Conservation (phyloP, 805 yeast genomes). For the Hanseniaspora guilliermondii region DNA sequence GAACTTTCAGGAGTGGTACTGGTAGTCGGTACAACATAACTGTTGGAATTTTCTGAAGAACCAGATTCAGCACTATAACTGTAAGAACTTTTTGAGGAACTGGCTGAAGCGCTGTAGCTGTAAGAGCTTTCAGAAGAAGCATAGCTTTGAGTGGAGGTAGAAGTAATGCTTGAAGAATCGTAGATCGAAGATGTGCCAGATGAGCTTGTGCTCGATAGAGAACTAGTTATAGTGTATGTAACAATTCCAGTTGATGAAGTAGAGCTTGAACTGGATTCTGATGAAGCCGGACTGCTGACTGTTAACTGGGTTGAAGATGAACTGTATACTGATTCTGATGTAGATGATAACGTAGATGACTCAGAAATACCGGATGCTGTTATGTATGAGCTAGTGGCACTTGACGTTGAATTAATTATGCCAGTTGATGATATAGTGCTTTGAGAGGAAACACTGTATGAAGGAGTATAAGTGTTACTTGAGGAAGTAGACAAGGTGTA, state of each 20-base stretch:
- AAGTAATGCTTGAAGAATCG: too few relatives aligned
- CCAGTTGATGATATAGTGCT: not conserved
- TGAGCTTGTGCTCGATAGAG: too few relatives aligned
- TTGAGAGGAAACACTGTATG: constrained; percentile 6
- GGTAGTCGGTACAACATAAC: not conserved
- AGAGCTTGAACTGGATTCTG: constrained; percentile 21
- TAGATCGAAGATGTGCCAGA: too few relatives aligned
- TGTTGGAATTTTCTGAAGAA: constrained; percentile 18
- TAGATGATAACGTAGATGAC: not conserved
- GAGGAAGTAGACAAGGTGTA: constrained; percentile 15
- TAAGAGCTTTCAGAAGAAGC: constrained; percentile 9
- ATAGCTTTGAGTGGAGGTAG: too few relatives aligned
- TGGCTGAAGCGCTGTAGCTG: constrained; percentile 16
- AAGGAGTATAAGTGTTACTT: constrained; percentile 12
- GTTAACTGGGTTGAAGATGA: too few relatives aligned
- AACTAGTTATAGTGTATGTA: too few relatives aligned
- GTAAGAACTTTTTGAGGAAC: constrained; percentile 14
- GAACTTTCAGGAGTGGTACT: not conserved
- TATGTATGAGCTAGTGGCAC: constrained; percentile 7
- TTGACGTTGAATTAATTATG: not conserved
- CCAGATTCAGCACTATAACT: constrained; percentile 21
- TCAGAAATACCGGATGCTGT: too few relatives aligned
- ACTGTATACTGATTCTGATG: not conserved
- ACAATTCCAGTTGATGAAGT: too few relatives aligned
- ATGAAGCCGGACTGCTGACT: constrained; percentile 13